Percentiles rank a stretch among this genome's conserved stretches.
Evolutionary conservation across 148 eudicot genomes (phyloP).

Genomic region (Camellia lanceoleosa): DNA sequence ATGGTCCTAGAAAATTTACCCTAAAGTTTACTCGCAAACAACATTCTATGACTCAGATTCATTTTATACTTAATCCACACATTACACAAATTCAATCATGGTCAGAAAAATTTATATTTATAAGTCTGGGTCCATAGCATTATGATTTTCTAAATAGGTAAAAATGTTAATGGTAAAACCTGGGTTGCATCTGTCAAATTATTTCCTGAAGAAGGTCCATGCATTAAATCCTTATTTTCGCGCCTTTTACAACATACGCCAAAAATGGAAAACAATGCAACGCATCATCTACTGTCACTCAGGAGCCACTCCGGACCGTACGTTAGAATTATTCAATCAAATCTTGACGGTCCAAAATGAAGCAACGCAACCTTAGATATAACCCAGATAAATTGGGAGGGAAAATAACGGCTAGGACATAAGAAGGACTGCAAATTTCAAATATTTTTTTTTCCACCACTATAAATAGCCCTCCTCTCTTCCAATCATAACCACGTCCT

Average conservation of each 20-base stretch:
- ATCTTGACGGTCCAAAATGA: background rate
- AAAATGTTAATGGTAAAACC: background rate
- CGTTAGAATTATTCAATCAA: background rate
- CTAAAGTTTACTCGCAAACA: no score
- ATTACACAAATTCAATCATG: no score
- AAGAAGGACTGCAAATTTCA: background rate
- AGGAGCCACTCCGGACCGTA: background rate
- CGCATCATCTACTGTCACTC: background rate
- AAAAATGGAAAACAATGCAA: background rate
- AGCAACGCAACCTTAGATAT: background rate
- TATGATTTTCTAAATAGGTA: no score
- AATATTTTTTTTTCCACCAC: constrained; percentile 4
- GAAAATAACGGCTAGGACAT: background rate
- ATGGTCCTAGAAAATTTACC: no score
- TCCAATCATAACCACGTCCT: background rate
- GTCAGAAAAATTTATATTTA: no score
- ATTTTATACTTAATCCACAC: no score
- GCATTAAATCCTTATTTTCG: background rate
- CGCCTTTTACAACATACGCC: background rate
- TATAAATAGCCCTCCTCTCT: background rate
- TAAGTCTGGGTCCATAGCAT: no score
- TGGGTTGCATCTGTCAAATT: background rate
- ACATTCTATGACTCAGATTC: no score
- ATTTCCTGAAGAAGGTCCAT: background rate
- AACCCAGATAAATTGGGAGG: background rate